Base-by-base conservation (phyloP, 805 yeast species). In the Cyberlindnera mississippiensis region DNA sequence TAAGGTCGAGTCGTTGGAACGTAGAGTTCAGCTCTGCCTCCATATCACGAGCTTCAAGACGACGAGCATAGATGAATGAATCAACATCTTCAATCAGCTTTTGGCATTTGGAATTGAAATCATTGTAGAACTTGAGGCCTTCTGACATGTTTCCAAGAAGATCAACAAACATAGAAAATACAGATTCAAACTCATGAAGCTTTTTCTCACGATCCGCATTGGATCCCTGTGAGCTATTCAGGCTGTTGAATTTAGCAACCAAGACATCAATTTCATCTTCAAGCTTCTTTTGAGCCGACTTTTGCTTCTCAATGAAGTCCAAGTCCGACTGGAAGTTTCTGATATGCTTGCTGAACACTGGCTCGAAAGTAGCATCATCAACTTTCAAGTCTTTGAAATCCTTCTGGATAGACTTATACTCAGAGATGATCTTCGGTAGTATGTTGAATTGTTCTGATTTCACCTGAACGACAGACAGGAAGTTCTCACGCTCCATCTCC, bases 61-160 rank as follows among this genome's bases (percentile, higher is more conserved):
- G 64, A 35, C 87, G 61, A 12, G 62, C 55, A 24, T 69, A 63
- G n/a, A 77, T 72, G 56, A 66, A 82, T 13, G 65, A 63, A 46
- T 75, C 78, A 48, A 82, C 71, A 31, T 73, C 77, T 12, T 62
- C 61, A 31, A 73, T 53, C 16, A 80, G 71, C 3, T 52, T 60
- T 22, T 66, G 63, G 6, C 76, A 70, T 39, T 74, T 73, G 8
- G 59, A 60, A 24, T 72, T 63, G 46, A 86, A 75, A 40, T 80
- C 83, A 29, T 69, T 69, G 63, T 90, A 90, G 56, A 89, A 89
- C 40, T 72, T 71, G 0, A 75, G 53, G 0, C 96, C 96, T 51
- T 83, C 85, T 24, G 72, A 72, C 20, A 87, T 58, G 55, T 85
- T 83, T 5, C 69, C 64, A 14, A 72, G 60, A 2, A 86, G 69